Conservation (phyloP, 768 basidiomycete genomes). For the Hygrocybe punicea region DNA sequence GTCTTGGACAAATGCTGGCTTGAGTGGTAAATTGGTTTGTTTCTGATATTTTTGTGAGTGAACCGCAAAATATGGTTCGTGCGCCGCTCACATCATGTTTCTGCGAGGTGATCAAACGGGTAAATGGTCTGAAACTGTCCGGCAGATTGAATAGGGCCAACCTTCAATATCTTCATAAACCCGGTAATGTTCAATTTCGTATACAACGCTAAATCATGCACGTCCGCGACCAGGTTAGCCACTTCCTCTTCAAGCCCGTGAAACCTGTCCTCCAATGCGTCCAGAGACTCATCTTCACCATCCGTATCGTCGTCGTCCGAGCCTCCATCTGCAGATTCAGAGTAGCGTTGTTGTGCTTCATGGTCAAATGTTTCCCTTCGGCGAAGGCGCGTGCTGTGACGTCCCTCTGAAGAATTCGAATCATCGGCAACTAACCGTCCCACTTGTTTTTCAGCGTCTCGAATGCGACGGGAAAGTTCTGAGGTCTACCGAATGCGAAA, state of each 20-base stretch:
- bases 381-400: not conserved
- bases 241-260: slow-evolving; percentile 89
- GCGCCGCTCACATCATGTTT: slow-evolving; percentile 80
- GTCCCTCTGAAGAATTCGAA: not conserved
- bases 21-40: slow-evolving; percentile 81
- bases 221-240: slow-evolving; percentile 88
- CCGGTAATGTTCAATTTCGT: slow-evolving; percentile 98
- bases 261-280: slow-evolving; percentile 83
- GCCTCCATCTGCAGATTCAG: slow-evolving; percentile 58
- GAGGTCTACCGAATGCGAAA: slow-evolving; percentile 50
- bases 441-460: slow-evolving; percentile 77
- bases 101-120: slow-evolving; percentile 34
- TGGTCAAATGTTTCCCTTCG: slow-evolving; percentile 40
- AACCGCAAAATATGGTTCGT: not conserved
- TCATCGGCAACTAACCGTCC: slow-evolving; percentile 70
- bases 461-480: slow-evolving; percentile 79
- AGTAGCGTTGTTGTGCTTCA: slow-evolving; percentile 53
- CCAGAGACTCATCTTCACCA: slow-evolving; percentile 54
- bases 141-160: slow-evolving; percentile 22
- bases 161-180: slow-evolving; percentile 98
- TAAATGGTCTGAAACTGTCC: not conserved
- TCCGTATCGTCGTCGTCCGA: slow-evolving; percentile 63
- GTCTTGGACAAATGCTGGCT: slow-evolving; percentile 83
- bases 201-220: slow-evolving; percentile 85
- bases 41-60: slow-evolving; percentile 53